These are phyloP conservation scores for Striga hermonthica DNA, from an alignment of 305 asterid genomes.

Conservation along the genomic window DNA sequence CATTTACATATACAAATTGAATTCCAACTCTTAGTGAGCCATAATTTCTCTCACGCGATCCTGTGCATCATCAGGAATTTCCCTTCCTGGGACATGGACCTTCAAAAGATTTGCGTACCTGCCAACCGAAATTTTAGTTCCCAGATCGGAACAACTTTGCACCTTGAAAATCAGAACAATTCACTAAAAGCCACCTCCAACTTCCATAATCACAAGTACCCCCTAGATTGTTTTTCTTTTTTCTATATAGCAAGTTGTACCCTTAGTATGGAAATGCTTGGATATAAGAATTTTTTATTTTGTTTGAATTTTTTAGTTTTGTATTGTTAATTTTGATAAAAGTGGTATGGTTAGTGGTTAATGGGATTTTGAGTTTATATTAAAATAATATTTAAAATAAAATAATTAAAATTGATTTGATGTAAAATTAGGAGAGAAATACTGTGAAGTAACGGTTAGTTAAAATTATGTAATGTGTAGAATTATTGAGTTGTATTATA, in stretches of 20 bases:
- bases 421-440: no score
- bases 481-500: no score
- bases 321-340: no score
- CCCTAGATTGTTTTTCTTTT: background rate
- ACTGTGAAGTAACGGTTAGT: no score
- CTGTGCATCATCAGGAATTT: constrained; percentile 78
- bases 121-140: constrained; percentile 29
- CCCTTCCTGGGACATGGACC: constrained; percentile 91
- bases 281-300: no score
- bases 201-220: background rate
- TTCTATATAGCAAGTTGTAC: background rate
- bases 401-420: no score
- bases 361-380: no score
- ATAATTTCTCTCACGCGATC: constrained; percentile 67
- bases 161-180: background rate
- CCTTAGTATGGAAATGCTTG: background rate
- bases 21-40: constrained; percentile 36
- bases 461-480: no score
- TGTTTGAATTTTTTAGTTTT: no score
- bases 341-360: no score
- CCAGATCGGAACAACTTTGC: background rate
- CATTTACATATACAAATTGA: background rate
- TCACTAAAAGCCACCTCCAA: background rate
- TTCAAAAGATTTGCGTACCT: constrained; percentile 75
- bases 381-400: no score